phyloP scores from a whole-genome alignment of 2,329 filamentous ascomycete species.

The Colletotrichum paranaense region DNA sequence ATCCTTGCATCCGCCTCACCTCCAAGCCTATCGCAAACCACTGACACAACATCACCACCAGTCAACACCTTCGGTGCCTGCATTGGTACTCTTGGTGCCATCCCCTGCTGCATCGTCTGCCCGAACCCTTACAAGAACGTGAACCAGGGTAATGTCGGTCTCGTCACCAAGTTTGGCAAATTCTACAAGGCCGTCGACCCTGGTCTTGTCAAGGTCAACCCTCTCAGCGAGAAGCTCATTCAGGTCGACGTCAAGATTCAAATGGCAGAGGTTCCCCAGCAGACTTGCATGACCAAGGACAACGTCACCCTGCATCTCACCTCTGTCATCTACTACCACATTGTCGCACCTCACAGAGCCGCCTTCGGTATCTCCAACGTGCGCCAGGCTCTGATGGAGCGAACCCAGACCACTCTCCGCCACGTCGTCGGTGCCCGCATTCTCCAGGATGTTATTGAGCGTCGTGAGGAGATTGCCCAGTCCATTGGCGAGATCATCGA shows the following conservation, averaged over 20 bases:
- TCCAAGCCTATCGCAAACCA: neutral
- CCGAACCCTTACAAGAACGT: constrained; percentile 97
- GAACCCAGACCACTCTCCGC: constrained; percentile 96
- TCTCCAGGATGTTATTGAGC: constrained; percentile 97
- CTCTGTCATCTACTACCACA: constrained; percentile 99
- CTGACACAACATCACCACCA: constrained; percentile 46
- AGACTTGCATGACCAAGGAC: constrained; percentile 99
- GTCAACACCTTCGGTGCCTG: constrained; percentile 79
- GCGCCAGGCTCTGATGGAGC: constrained; percentile 94
- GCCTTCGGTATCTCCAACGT: constrained; percentile 97
- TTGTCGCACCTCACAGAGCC: constrained; percentile 93
- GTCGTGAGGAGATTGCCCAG: constrained; percentile 94
- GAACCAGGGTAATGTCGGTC: constrained; percentile 90
- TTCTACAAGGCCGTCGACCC: constrained; percentile 98
- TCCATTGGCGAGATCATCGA: constrained; percentile 98
- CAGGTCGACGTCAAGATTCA: constrained; percentile 99
- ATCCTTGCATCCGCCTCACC: neutral
- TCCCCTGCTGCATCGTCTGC: constrained; percentile 91
- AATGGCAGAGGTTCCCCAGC: constrained; percentile 90
- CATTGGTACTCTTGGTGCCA: constrained; percentile 83
- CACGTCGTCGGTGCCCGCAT: constrained; percentile 97
- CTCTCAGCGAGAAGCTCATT: constrained; percentile 87
- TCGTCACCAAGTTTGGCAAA: constrained; percentile 94
- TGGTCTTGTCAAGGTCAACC: constrained; percentile 97
- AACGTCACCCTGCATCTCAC: constrained; percentile 95